These are phyloP conservation scores for Fraxinus sp. DNA, from an alignment of 305 asterid genomes.

Conservation along the genomic window DNA sequence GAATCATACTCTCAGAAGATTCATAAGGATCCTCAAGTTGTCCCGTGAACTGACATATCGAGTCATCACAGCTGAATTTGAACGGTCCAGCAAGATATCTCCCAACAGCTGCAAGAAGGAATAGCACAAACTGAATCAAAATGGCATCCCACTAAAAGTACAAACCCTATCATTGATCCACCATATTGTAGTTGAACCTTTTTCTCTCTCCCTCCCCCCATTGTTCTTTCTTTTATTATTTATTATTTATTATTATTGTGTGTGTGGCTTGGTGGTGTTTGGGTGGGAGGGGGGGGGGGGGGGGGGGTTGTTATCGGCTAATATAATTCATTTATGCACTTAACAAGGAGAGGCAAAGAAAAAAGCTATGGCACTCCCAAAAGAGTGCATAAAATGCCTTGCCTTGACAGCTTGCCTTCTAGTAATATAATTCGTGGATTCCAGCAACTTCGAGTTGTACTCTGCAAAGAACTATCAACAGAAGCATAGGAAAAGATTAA, in stretches of 20 bases:
- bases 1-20: conserved; percentile 81
- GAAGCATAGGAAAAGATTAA: conserved; percentile 1
- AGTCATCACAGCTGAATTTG: conserved; percentile 86
- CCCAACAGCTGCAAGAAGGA: conserved; percentile 41
- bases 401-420: conserved; percentile 41
- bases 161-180: background rate
- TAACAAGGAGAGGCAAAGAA: background rate
- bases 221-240: background rate
- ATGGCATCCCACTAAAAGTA: background rate
- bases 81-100: conserved; percentile 69
- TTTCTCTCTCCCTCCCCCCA: background rate
- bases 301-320: background rate
- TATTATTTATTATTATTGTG: background rate
- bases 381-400: conserved; percentile 5
- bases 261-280: background rate
- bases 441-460: conserved; percentile 35
- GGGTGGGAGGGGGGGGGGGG: background rate
- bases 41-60: conserved; percentile 84
- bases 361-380: background rate
- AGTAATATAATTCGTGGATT: conserved; percentile 36
- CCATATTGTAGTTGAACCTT: background rate
- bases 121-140: background rate
- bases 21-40: conserved; percentile 95
- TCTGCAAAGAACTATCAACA: conserved; percentile 33
- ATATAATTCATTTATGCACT: background rate